Evolutionary conservation across 2,329 filamentous ascomycete genomes (phyloP).

Genomic region (Aquanectria penicillioides): DNA sequence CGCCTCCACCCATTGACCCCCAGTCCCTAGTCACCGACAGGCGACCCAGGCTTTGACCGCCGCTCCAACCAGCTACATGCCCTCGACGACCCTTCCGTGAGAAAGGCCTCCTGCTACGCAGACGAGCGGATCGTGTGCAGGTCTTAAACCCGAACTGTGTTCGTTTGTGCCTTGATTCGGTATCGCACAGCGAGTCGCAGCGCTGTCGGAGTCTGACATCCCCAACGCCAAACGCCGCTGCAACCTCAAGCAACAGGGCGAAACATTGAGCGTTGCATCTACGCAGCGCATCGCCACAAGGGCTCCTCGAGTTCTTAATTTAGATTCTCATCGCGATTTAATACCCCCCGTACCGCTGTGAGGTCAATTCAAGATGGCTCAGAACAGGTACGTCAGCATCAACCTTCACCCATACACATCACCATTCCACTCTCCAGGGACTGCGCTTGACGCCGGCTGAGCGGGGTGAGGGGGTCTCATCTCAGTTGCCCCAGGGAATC

Average conservation of each 20-base stretch:
- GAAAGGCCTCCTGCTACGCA: conserved; percentile 30
- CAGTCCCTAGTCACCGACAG: conserved; percentile 34
- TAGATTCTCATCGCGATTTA: conserved; percentile 16
- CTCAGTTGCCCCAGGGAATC: not conserved
- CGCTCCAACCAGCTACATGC: conserved; percentile 39
- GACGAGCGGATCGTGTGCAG: conserved; percentile 25
- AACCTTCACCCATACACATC: conserved; percentile 1
- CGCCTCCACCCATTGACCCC: conserved; percentile 33
- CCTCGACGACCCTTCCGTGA: conserved; percentile 29
- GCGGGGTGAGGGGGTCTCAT: conserved; percentile 30
- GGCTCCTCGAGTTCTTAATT: conserved; percentile 5
- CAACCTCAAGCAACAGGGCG: conserved; percentile 20
- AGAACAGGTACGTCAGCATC: conserved; percentile 43
- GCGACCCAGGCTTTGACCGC: conserved; percentile 35
- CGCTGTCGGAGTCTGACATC: conserved; percentile 1
- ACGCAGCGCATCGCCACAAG: conserved; percentile 16
- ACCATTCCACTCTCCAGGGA: conserved; percentile 9
- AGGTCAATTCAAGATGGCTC: conserved; percentile 44
- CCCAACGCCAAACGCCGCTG: conserved; percentile 12
- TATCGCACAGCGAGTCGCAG: not conserved
- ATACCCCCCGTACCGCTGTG: conserved; percentile 8
- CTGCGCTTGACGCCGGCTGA: conserved; percentile 15
- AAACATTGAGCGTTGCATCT: conserved; percentile 24
- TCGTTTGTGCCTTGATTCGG: not conserved
- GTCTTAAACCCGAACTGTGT: conserved; percentile 19